Base-by-base conservation (phyloP, 441 rosid species). In the Populus hybrid region DNA sequence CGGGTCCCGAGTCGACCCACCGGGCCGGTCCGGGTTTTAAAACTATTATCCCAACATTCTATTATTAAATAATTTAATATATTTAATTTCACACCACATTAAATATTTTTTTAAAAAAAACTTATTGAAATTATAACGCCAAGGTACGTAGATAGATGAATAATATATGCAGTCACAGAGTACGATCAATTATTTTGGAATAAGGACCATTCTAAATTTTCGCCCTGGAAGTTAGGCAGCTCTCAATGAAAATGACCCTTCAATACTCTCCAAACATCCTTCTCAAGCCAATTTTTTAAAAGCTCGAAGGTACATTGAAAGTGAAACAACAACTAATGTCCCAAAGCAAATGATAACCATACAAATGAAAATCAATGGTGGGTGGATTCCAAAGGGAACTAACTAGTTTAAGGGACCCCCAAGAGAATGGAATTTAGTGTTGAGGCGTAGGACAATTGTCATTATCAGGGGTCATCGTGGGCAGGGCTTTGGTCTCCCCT, bases 161-260 rank as follows among this genome's bases (percentile, higher is more conserved):
- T 61, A 18, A 18, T 26, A 64, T 16, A 18, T 6, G 24, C 30
- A 36, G 26, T 16, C 67, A 38, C 42, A 38, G 42, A 38, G 42
- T 30, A 30, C 32, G 32, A 14, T 21, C 40, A 26, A 66, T 76
- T 73, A 57, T 28, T 12, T 61, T 24, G 69, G 69, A 72, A 35
- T 18, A 69, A 59, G 64, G 84, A 67, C 28, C 24, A 34, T 77
- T 78, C 77, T 57, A 35, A 5, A 65, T 18, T 75, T 77, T 59
- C 65, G 80, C 70, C 76, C 80, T 78, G 11, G 70, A 72, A 84
- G 90, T 88, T 87, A 84, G 90, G 91, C 90, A 83, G 80, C 79
- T 83, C 81, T 69, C 87, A 78, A 79, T 73, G 88, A 87, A 42
- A 82, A 73, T 0, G 89, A 84, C 88, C 80, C 78, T 63, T 77